Percentiles rank a stretch among this genome's conserved stretches.
Conservation (phyloP, 2,329 filamentous ascomycete species). For the Pestalotiopsis sp. region DNA sequence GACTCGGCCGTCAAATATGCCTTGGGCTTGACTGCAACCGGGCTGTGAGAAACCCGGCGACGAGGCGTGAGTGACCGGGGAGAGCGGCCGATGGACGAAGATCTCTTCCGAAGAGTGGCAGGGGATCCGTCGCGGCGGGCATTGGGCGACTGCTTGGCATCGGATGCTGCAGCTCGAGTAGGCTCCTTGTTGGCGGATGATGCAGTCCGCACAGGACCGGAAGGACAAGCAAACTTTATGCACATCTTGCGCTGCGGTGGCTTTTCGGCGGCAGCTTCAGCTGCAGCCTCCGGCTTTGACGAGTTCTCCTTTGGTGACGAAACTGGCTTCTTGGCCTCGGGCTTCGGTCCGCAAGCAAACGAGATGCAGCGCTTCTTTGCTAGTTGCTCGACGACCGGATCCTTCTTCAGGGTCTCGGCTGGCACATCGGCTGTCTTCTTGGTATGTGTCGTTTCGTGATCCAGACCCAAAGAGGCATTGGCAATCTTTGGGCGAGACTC, state of each 20-base stretch:
- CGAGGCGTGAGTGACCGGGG: slow-evolving; percentile 32
- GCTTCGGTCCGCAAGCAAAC: slow-evolving; percentile 79
- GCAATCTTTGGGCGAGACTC: slow-evolving; percentile 26
- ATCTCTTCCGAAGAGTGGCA: slow-evolving; percentile 25
- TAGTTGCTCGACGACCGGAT: slow-evolving; percentile 61
- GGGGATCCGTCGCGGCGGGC: slow-evolving; percentile 21
- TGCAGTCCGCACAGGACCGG: slow-evolving; percentile 46
- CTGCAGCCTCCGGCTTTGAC: slow-evolving; percentile 29
- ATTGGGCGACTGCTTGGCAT: slow-evolving; percentile 14
- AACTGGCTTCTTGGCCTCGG: slow-evolving; percentile 44
- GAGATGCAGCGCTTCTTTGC: slow-evolving; percentile 88
- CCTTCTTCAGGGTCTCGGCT: slow-evolving; percentile 37
- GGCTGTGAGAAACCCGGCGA: slow-evolving; percentile 38
- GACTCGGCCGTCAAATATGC: slow-evolving; percentile 53
- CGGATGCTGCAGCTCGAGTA: slow-evolving; percentile 13
- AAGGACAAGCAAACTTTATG: slow-evolving; percentile 77
- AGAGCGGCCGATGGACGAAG: slow-evolving; percentile 28
- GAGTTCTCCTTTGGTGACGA: slow-evolving; percentile 36
- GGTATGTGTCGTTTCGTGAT: slow-evolving; percentile 21
- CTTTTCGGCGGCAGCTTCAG: slow-evolving; percentile 34
- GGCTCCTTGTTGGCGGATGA: slow-evolving; percentile 34
- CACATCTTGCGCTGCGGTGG: slow-evolving; percentile 53
- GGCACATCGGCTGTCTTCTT: slow-evolving; percentile 16
- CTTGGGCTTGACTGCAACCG: slow-evolving; percentile 36
- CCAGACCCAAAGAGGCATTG: slow-evolving; percentile 26